Evolutionary conservation across 1,284 basidiomycete species (phyloP).

Genomic region (Puccinia novopanici): DNA sequence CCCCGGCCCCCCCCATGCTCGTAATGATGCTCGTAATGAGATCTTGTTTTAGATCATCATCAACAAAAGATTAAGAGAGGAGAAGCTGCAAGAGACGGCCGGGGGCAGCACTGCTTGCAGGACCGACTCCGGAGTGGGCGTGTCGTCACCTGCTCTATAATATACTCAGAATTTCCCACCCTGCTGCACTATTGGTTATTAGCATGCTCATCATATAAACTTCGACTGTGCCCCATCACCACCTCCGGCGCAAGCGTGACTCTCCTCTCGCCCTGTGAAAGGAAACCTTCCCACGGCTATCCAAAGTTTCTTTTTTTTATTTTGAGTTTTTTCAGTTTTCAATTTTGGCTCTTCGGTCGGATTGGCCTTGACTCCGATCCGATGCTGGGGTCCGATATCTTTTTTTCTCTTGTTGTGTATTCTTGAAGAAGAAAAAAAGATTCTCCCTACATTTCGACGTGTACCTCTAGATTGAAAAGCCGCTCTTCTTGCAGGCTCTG

Average conservation of each 20-base stretch:
- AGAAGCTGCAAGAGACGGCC: too few species aligned
- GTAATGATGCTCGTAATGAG: too few species aligned
- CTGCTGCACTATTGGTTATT: too few species aligned
- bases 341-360: not conserved
- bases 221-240: constrained; percentile 33
- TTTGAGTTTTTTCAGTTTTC: too few species aligned
- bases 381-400: not conserved
- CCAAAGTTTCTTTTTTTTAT: constrained; percentile 25
- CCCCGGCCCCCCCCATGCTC: too few species aligned
- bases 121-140: too few species aligned
- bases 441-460: not conserved
- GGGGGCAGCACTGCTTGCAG: too few species aligned
- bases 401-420: too few species aligned
- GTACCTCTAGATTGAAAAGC: not conserved
- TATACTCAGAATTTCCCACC: constrained; percentile 39
- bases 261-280: not conserved
- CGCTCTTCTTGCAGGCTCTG: not conserved
- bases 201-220: constrained; percentile 15
- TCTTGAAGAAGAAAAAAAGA: too few species aligned
- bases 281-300: constrained; percentile 18
- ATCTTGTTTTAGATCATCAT: too few species aligned
- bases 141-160: too few species aligned
- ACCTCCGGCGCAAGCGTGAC: not conserved
- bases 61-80: too few species aligned
- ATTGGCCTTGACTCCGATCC: constrained; percentile 21